These are phyloP conservation scores for Gastrolobium bilobum DNA, from an alignment of 306 rosid genomes.

Conservation along the genomic window DNA sequence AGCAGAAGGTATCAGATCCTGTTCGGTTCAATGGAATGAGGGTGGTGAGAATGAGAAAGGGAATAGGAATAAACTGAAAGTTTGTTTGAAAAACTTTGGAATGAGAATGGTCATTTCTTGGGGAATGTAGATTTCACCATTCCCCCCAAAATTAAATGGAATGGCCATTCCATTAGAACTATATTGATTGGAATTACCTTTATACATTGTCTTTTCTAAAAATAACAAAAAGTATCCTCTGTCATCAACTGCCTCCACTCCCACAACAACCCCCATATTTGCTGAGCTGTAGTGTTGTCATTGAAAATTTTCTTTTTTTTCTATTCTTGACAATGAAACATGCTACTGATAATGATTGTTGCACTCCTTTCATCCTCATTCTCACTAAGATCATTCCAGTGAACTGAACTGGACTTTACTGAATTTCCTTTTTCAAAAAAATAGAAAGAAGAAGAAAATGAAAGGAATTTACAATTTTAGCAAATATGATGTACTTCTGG, in stretches of 20 bases:
- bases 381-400: slow-evolving; percentile 1
- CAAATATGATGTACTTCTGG: background rate
- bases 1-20: slow-evolving; percentile 23
- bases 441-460: background rate
- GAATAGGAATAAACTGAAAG: slow-evolving; percentile 1
- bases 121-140: slow-evolving; percentile 14
- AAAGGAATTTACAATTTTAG: background rate
- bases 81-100: background rate
- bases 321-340: slow-evolving; percentile 15
- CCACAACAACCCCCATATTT: background rate
- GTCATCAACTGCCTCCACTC: background rate
- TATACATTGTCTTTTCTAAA: background rate
- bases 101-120: background rate
- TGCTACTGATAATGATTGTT: slow-evolving; percentile 20
- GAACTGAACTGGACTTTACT: background rate
- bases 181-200: background rate
- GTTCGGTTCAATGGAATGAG: slow-evolving; percentile 23
- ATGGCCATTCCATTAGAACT: slow-evolving; percentile 17
- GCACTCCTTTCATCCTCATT: slow-evolving; percentile 23
- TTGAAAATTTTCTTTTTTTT: background rate
- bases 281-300: background rate
- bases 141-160: slow-evolving; percentile 8
- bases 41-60: slow-evolving; percentile 14
- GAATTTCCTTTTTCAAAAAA: slow-evolving; percentile 23
- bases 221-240: slow-evolving; percentile 11